Percentiles rank a stretch among this genome's conserved stretches.
Evolutionary conservation across 768 basidiomycete genomes (phyloP).

Genomic region (Lentinula raphanica): DNA sequence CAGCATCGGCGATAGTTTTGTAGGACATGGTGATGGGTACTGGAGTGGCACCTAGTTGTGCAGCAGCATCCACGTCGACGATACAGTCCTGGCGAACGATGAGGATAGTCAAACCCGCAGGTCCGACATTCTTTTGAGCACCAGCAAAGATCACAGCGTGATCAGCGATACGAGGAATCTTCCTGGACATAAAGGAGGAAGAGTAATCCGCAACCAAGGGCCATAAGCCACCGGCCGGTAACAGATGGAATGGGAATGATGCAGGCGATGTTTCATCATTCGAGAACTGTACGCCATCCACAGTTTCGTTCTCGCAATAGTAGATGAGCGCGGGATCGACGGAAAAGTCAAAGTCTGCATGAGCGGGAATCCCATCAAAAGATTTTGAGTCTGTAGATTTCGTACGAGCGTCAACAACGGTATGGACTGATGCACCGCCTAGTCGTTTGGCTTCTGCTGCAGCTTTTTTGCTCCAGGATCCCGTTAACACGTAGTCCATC

Average conservation of each 20-base stretch:
- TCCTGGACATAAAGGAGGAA: constrained; percentile 93
- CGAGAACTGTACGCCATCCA: constrained; percentile 89
- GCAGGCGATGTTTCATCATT: constrained; percentile 45
- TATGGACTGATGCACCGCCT: constrained; percentile 51
- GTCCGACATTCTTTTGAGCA: constrained; percentile 97
- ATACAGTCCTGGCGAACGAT: constrained; percentile 95
- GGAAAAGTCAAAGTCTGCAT: constrained; percentile 70
- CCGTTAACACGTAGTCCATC: constrained; percentile 89
- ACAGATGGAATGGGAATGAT: constrained; percentile 79
- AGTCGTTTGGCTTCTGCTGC: constrained; percentile 77
- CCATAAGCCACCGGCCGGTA: constrained; percentile 49
- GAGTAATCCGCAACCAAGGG: constrained; percentile 95
- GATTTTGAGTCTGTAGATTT: constrained; percentile 62
- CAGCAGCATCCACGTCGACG: constrained; percentile 81
- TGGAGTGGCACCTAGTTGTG: constrained; percentile 62
- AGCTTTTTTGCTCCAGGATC: constrained; percentile 89
- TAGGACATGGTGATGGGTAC: constrained; percentile 80
- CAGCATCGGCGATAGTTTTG: constrained; percentile 71
- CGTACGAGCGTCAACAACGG: constrained; percentile 66
- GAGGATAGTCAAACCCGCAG: constrained; percentile 86
- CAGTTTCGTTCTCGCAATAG: constrained; percentile 99
- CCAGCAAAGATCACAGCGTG: constrained; percentile 96
- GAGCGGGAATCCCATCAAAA: constrained; percentile 77
- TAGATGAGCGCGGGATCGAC: constrained; percentile 84
- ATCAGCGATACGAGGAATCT: constrained; percentile 80